Percentiles rank a stretch among this genome's conserved stretches.
phyloP scores from a whole-genome alignment of 2,329 filamentous ascomycete species.

The Trichophyton verrucosum region DNA sequence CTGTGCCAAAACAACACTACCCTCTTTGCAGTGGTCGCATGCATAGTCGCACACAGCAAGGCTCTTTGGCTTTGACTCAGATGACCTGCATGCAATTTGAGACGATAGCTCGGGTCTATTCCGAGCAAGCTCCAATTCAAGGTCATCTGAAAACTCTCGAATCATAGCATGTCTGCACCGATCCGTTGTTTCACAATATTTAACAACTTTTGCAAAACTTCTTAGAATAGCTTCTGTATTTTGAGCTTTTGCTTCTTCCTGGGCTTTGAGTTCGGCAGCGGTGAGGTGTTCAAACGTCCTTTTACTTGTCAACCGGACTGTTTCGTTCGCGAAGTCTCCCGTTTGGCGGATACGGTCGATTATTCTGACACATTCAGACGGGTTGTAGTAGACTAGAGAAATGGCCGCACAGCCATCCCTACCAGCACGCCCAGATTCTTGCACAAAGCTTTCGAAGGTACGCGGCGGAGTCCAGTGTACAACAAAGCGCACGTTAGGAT shows the following conservation, averaged over 20 bases:
- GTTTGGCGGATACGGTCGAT: slow-evolving; percentile 41
- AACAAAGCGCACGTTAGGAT: slow-evolving; percentile 86
- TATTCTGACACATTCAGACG: slow-evolving; percentile 70
- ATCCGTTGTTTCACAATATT: slow-evolving; percentile 67
- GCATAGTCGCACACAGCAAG: slow-evolving; percentile 55
- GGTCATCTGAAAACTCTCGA: slow-evolving; percentile 65
- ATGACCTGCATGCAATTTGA: background rate
- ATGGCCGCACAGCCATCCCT: slow-evolving; percentile 71
- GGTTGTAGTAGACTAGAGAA: slow-evolving; percentile 83
- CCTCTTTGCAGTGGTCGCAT: slow-evolving; percentile 68
- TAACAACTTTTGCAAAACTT: slow-evolving; percentile 56
- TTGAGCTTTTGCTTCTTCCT: slow-evolving; percentile 23
- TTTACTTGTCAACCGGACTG: background rate
- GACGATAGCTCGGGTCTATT: slow-evolving; percentile 15
- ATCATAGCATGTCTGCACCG: slow-evolving; percentile 66
- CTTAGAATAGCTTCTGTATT: slow-evolving; percentile 38
- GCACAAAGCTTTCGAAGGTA: slow-evolving; percentile 91
- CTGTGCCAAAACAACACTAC: slow-evolving; percentile 17
- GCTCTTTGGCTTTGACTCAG: background rate
- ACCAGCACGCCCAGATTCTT: slow-evolving; percentile 85
- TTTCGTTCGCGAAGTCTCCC: slow-evolving; percentile 22
- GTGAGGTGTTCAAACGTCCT: slow-evolving; percentile 38
- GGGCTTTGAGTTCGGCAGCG: slow-evolving; percentile 24
- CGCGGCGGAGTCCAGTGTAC: slow-evolving; percentile 90
- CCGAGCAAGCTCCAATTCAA: slow-evolving; percentile 23